These are phyloP conservation scores for Leccinum variicolor DNA, from an alignment of 768 basidiomycete genomes.

Conservation along the genomic window DNA sequence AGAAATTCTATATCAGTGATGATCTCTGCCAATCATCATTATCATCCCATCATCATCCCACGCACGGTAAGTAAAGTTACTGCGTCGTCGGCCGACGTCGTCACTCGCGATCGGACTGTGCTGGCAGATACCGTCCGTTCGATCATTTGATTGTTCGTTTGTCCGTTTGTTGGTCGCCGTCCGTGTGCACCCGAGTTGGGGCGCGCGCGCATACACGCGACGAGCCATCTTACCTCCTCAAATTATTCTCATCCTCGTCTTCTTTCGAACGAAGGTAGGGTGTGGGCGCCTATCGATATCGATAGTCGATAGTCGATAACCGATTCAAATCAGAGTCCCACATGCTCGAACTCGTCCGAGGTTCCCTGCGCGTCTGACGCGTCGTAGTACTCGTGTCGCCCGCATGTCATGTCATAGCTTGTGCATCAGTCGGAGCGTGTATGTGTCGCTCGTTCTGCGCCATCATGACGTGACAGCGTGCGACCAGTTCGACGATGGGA, in stretches of 20 bases:
- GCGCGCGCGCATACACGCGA: not conserved
- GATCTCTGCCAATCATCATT: not conserved
- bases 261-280: not conserved
- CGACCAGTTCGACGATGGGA: not conserved
- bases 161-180: not conserved
- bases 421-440: not conserved
- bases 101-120: not conserved
- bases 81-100: not conserved
- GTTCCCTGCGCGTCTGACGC: not conserved
- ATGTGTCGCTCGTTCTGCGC: not conserved
- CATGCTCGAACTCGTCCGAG: not conserved
- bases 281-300: not conserved
- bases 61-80: not conserved
- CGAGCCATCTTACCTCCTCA: not conserved
- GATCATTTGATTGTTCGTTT: not conserved
- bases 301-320: not conserved
- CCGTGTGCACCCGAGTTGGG: not conserved
- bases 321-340: not conserved
- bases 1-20: not conserved
- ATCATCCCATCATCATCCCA: not conserved
- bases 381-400: not conserved
- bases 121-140: not conserved
- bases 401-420: not conserved
- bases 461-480: not conserved
- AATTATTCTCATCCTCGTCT: not conserved